Conservation (phyloP, 225 moss, liverwort and hornwort species). For the Bryoerythrophyllum caledonicum region DNA sequence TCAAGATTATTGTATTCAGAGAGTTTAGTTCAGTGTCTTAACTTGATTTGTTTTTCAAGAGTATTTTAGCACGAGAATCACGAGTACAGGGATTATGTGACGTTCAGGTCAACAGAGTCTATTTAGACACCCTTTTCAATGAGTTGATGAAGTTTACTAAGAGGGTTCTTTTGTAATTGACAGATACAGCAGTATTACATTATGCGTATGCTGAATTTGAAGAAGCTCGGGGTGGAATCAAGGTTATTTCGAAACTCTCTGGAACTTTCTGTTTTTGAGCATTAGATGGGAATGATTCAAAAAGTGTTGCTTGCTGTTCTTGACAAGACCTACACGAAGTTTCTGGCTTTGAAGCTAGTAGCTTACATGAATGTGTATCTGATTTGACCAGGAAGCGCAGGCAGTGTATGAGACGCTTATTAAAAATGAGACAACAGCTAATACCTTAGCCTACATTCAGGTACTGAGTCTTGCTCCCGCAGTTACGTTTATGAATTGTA, state of each 20-base stretch:
- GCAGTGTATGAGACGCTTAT: slow-evolving; percentile 78
- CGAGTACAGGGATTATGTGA: background rate
- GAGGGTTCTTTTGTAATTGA: slow-evolving; percentile 12
- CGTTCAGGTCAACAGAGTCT: slow-evolving; percentile 4
- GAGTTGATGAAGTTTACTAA: slow-evolving; percentile 15
- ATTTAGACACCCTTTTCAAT: background rate
- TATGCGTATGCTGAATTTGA: slow-evolving; percentile 97
- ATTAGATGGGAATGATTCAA: background rate
- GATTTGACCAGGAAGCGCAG: slow-evolving; percentile 74
- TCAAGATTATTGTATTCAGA: background rate
- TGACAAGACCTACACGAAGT: slow-evolving; percentile 7
- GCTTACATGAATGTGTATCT: slow-evolving; percentile 18
- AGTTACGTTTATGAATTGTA: slow-evolving; percentile 1
- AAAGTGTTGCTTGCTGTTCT: slow-evolving; percentile 8
- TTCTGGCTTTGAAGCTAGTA: slow-evolving; percentile 10
- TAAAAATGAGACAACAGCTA: slow-evolving; percentile 68
- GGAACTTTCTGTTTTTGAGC: background rate
- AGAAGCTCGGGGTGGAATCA: slow-evolving; percentile 82
- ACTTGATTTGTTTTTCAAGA: background rate
- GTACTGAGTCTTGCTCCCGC: slow-evolving; percentile 37
- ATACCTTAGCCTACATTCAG: slow-evolving; percentile 91
- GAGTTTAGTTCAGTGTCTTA: background rate
- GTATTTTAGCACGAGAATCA: background rate
- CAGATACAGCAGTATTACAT: slow-evolving; percentile 87
- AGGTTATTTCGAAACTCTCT: slow-evolving; percentile 49